These are phyloP conservation scores for Blastobotrys capitulatus DNA, from an alignment of 1,139 yeast genomes.

Conservation along the genomic window DNA sequence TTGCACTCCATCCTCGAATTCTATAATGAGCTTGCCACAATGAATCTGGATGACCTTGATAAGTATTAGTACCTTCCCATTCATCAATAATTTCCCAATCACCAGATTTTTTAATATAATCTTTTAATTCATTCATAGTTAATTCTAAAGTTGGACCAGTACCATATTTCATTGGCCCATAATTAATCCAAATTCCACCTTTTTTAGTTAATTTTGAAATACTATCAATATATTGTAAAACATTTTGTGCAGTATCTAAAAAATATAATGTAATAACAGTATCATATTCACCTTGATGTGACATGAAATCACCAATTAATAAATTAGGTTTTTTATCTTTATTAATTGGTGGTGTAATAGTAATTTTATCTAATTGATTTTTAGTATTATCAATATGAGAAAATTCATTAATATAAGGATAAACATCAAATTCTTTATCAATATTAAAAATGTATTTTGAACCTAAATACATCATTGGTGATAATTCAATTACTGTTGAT, in stretches of 20 bases:
- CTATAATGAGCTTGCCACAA: conserved; percentile 28
- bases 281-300: conserved; percentile 21
- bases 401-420: conserved; percentile 64
- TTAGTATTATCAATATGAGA: conserved; percentile 53
- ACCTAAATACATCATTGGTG: conserved; percentile 61
- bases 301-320: conserved; percentile 61
- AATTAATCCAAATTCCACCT: conserved; percentile 69
- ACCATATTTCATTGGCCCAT: conserved; percentile 86
- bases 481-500: conserved; percentile 68
- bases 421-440: conserved; percentile 28
- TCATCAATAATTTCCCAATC: conserved; percentile 48
- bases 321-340: conserved; percentile 38
- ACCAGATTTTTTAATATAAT: conserved; percentile 50
- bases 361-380: conserved; percentile 48
- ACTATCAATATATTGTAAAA: conserved; percentile 63
- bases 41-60: conserved; percentile 27
- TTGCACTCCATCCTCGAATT: conserved; percentile 26
- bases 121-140: conserved; percentile 55
- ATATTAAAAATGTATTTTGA: conserved; percentile 25
- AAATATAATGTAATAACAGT: conserved; percentile 65
- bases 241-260: conserved; percentile 81
- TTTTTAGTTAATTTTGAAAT: conserved; percentile 45
- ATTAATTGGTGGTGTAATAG: conserved; percentile 39
- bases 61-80: conserved; percentile 26
- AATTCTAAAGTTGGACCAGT: conserved; percentile 77